These are phyloP conservation scores for Ceratocystis lukuohia DNA, from an alignment of 2,329 filamentous ascomycete genomes.

Conservation along the genomic window DNA sequence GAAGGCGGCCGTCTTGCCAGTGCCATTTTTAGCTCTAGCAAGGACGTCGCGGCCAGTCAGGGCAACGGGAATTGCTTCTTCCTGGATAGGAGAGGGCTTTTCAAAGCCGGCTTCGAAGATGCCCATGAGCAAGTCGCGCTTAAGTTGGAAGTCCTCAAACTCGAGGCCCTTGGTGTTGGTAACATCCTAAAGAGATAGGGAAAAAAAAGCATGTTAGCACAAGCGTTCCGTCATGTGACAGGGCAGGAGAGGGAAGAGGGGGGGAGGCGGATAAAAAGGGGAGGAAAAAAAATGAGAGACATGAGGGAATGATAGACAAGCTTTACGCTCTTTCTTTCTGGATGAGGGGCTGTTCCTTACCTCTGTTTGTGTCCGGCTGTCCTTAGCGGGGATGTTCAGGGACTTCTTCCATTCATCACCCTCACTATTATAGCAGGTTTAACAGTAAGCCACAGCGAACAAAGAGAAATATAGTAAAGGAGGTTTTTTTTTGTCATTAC, in stretches of 20 bases:
- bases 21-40: conserved; percentile 94
- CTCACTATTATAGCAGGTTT: conserved; percentile 27
- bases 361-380: conserved; percentile 70
- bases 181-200: conserved; percentile 55
- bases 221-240: neutral
- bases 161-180: conserved; percentile 95
- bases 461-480: neutral
- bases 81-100: conserved; percentile 96
- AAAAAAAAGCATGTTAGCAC: neutral
- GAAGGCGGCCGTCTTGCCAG: conserved; percentile 95
- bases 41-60: conserved; percentile 90
- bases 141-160: conserved; percentile 93
- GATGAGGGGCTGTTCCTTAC: conserved; percentile 30
- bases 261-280: neutral
- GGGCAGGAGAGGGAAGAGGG: neutral
- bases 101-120: conserved; percentile 99
- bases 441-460: conserved; percentile 7
- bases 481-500: conserved; percentile 23
- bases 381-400: conserved; percentile 58
- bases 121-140: conserved; percentile 92
- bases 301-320: conserved; percentile 17
- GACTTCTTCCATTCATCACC: conserved; percentile 60
- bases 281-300: conserved; percentile 13
- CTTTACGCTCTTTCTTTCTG: neutral
- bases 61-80: conserved; percentile 95